phyloP scores from a whole-genome alignment of 2,329 filamentous ascomycete genomes.

The Pseudogymnoascus sp. region DNA sequence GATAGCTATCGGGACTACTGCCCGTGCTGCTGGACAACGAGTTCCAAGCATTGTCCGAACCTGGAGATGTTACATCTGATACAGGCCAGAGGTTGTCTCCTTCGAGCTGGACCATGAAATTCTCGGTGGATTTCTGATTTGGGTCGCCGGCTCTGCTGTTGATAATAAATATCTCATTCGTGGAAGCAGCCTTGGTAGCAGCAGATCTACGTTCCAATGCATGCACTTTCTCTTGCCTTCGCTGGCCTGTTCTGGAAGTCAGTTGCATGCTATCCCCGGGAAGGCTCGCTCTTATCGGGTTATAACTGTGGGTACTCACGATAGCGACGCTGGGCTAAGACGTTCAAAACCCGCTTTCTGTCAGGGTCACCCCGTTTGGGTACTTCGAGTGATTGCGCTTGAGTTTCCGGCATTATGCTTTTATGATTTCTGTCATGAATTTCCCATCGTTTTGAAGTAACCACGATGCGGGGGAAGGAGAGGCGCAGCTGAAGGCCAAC shows the following conservation, averaged over 20 bases:
- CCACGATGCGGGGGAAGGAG: not conserved
- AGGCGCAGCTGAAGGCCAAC: conserved; percentile 2
- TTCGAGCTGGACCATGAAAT: not conserved
- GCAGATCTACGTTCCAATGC: conserved; percentile 12
- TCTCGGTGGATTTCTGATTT: not conserved
- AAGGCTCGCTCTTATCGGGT: not conserved
- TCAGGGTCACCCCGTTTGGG: conserved; percentile 10
- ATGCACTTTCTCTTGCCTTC: conserved; percentile 13
- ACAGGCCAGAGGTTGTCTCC: conserved; percentile 4
- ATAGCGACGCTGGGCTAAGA: conserved; percentile 14
- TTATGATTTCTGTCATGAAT: not conserved
- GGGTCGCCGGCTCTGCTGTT: not conserved
- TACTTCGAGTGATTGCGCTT: not conserved
- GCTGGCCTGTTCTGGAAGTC: conserved; percentile 9
- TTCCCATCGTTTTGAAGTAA: not conserved
- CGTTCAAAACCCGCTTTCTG: conserved; percentile 13
- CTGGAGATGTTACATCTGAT: conserved; percentile 10
- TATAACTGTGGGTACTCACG: conserved; percentile 5
- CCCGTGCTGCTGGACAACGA: not conserved
- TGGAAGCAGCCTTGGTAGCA: not conserved
- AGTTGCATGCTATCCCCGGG: not conserved
- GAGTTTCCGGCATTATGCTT: conserved; percentile 14
- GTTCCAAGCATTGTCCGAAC: conserved; percentile 9
- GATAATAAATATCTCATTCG: conserved; percentile 2
- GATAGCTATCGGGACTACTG: conserved; percentile 8